These are phyloP conservation scores for Pseudofabraea citricarpa DNA, from an alignment of 2,329 filamentous ascomycete species.

Conservation along the genomic window DNA sequence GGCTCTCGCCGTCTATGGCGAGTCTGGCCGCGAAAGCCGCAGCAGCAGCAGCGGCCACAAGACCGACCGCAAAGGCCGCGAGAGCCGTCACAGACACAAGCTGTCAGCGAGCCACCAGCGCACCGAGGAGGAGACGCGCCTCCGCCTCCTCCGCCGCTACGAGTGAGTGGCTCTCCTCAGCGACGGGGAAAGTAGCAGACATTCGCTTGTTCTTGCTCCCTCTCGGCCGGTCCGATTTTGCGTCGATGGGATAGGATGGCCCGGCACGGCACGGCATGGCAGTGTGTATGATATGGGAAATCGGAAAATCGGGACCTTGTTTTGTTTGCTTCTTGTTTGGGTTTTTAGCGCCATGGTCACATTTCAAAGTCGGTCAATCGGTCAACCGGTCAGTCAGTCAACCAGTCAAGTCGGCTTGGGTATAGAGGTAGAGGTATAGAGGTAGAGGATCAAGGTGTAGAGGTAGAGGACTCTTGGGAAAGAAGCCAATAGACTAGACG, in stretches of 20 bases:
- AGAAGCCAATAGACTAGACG: background rate
- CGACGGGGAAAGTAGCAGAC: background rate
- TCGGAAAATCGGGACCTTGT: background rate
- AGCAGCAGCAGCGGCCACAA: background rate
- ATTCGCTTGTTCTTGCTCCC: too few relatives aligned
- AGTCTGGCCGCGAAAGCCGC: background rate
- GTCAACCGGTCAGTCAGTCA: background rate
- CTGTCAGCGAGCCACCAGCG: background rate
- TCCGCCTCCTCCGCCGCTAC: background rate
- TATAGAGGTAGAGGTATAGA: background rate
- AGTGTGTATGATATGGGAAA: background rate
- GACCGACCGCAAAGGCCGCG: background rate
- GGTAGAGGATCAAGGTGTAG: background rate
- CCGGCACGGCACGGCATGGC: too few relatives aligned
- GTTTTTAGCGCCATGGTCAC: background rate
- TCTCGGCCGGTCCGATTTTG: background rate
- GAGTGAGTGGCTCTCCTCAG: background rate
- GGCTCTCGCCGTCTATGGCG: background rate
- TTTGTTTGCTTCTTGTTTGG: background rate
- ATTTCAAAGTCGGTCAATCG: background rate
- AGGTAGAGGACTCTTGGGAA: background rate
- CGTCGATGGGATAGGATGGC: background rate
- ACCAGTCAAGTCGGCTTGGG: background rate
- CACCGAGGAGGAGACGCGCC: background rate
- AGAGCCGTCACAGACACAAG: background rate